phyloP scores from a whole-genome alignment of 2,329 filamentous ascomycete species.

The Apiospora saccharicola region DNA sequence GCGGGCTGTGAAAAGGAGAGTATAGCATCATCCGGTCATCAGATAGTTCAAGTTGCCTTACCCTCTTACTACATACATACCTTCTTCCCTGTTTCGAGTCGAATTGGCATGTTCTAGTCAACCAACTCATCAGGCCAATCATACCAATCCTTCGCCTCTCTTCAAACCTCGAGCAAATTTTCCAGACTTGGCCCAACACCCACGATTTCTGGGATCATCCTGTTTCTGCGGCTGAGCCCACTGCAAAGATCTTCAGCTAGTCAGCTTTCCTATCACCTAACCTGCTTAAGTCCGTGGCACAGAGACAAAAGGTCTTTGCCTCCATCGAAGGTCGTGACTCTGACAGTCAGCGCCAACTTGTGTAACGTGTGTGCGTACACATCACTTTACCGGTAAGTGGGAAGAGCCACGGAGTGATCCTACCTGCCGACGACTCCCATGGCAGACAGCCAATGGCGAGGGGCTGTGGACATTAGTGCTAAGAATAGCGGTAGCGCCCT shows the following conservation, averaged over 20 bases:
- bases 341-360: neutral
- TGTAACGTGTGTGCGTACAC: constrained; percentile 6
- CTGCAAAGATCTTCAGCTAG: constrained; percentile 1
- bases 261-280: neutral
- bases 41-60: neutral
- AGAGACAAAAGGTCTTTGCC: neutral
- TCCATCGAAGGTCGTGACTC: neutral
- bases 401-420: neutral
- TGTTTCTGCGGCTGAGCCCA: constrained; percentile 18
- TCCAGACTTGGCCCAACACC: neutral
- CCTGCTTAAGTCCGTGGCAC: neutral
- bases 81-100: neutral
- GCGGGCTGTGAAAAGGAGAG: neutral
- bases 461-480: constrained; percentile 24
- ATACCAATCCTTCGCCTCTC: neutral
- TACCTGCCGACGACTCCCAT: neutral
- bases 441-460: neutral
- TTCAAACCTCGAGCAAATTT: neutral
- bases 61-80: neutral
- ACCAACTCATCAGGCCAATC: neutral
- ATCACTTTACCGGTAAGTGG: neutral
- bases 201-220: neutral
- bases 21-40: neutral
- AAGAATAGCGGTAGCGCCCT: constrained; percentile 30
- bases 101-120: neutral